Evolutionary conservation across 805 yeast species (phyloP).

Genomic region (Kazachstania africana): DNA sequence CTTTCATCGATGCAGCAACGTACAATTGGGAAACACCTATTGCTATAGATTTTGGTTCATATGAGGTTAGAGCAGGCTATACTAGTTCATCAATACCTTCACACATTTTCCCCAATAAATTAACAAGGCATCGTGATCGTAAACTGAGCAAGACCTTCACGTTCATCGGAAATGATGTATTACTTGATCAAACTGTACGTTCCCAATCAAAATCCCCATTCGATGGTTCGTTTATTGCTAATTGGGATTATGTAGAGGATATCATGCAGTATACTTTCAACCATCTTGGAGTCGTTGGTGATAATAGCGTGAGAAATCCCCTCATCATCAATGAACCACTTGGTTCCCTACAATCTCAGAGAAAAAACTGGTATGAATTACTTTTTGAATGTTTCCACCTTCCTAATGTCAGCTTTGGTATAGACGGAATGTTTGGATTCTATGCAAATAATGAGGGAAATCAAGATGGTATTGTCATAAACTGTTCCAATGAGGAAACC

Average conservation of each 20-base stretch:
- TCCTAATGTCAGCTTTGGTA: slow-evolving; percentile 68
- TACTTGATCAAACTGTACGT: slow-evolving; percentile 55
- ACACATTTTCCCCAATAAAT: slow-evolving; percentile 54
- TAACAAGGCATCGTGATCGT: slow-evolving; percentile 72
- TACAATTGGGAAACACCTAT: slow-evolving; percentile 45
- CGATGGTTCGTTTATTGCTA: slow-evolving; percentile 77
- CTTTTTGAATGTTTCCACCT: slow-evolving; percentile 74
- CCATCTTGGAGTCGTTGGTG: slow-evolving; percentile 55
- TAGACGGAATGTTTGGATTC: slow-evolving; percentile 73
- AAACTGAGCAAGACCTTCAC: slow-evolving; percentile 50
- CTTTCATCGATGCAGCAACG: slow-evolving; percentile 18
- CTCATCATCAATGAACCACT: slow-evolving; percentile 69
- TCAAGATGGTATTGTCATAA: slow-evolving; percentile 60
- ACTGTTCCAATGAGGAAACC: slow-evolving; percentile 74
- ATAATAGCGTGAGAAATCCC: slow-evolving; percentile 59
- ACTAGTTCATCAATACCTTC: slow-evolving; percentile 37
- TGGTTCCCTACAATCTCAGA: slow-evolving; percentile 57
- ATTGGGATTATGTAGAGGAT: slow-evolving; percentile 84
- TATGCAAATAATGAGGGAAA: slow-evolving; percentile 43
- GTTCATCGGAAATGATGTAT: slow-evolving; percentile 73
- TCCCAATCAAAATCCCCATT: slow-evolving; percentile 67
- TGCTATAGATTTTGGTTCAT: slow-evolving; percentile 78
- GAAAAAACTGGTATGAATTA: slow-evolving; percentile 67
- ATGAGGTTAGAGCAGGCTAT: slow-evolving; percentile 47
- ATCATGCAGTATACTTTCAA: slow-evolving; percentile 75